Evolutionary conservation across 371 early-diverging fungal genomes (phyloP), one percentile per base, ranked within the genome.

Genomic region (Mucor sp.): DNA sequence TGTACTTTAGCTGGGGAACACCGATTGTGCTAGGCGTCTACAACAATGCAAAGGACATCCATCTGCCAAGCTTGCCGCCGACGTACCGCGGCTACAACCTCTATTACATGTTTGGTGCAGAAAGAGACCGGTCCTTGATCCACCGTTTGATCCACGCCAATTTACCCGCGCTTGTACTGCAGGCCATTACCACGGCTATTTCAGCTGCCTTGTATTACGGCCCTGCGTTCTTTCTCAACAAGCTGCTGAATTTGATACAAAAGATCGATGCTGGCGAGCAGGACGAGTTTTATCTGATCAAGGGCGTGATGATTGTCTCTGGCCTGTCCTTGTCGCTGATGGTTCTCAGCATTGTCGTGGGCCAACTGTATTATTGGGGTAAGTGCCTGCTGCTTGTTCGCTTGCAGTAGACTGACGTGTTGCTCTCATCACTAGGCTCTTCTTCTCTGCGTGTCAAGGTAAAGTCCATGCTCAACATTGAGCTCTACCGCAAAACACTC

Each of bases 401-500:
- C n/a, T n/a, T n/a, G n/a, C n/a, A n/a, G n/a, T n/a, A n/a, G n/a
- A n/a, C n/a, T n/a, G n/a, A n/a, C n/a, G n/a, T n/a, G n/a, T n/a
- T n/a, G n/a, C n/a, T n/a, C n/a, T n/a, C n/a, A n/a, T n/a, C 3
- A 21, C 19, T 62, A 63, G 63, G 63, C n/a, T 63, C 63, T 15
- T 63, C 63, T 35, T 63, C 63, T 17, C 37, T 63, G 19, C 53
- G 64, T 14, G 32, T 85, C 14, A 70, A 80, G 15, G 63, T 84
- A 57, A 83, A 80, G 65, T 75, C 78, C 3, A 77, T 84, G 72
- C 67, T 85, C 28, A 83, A 84, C 59, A 72, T 86, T 5, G 88
- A 88, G 66, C 76, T 88, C 14, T 88, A 88, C 50, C 77, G 81
- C 48, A 88, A 88, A 62, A 85, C 86, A 0, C 66, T 88, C 8